A percentile compares a stretch with the other conserved stretches of the same genome.
Conservation (phyloP, 345 rosid species). For the Schrenkiella parvula region DNA sequence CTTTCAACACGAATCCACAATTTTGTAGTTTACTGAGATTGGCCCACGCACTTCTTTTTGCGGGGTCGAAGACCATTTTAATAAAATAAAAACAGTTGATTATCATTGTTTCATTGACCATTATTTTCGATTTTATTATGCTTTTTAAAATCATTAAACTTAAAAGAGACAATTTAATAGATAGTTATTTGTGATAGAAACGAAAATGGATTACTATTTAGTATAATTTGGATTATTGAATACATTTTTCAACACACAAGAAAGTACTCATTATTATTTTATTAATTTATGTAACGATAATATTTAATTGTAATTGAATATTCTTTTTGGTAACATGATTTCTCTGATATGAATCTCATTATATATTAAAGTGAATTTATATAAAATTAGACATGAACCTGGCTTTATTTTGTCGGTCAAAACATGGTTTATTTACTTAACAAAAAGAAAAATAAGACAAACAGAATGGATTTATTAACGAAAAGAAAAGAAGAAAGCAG, state of each 20-base stretch:
- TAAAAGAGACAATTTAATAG: neutral
- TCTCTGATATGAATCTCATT: neutral
- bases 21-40: slow-evolving; percentile 11
- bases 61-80: neutral
- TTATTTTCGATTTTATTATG: neutral
- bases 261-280: too few relatives aligned
- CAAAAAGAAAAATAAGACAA: neutral
- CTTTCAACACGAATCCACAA: slow-evolving; percentile 12
- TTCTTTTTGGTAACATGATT: too few relatives aligned
- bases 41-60: slow-evolving; percentile 12
- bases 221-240: too few relatives aligned
- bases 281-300: too few relatives aligned
- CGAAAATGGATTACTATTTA: neutral
- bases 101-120: slow-evolving; percentile 11
- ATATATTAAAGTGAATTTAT: neutral
- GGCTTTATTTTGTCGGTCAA: too few relatives aligned
- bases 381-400: too few relatives aligned
- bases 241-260: too few relatives aligned
- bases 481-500: neutral
- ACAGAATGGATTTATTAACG: neutral
- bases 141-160: neutral
- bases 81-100: neutral
- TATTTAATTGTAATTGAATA: too few relatives aligned
- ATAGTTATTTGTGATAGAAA: neutral
- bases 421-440: neutral